A percentile compares a stretch with the other conserved stretches of the same genome.
These are phyloP conservation scores for Lathyrus tuberosus DNA, from an alignment of 306 rosid genomes.

Conservation along the genomic window DNA sequence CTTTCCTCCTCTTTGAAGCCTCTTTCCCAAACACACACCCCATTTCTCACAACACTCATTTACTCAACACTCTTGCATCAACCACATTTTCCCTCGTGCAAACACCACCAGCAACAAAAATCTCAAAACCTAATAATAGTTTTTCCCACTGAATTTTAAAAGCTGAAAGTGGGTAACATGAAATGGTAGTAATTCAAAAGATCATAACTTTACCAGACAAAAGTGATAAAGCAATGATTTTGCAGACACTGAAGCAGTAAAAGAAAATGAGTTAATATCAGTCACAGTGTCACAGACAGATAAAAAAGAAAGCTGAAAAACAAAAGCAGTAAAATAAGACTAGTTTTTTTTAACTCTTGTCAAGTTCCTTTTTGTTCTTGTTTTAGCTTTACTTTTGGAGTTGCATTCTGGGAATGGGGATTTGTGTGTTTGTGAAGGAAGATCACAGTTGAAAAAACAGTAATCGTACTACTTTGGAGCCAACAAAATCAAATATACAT, in stretches of 20 bases:
- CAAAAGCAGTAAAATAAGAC: constrained; percentile 28
- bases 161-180: constrained; percentile 31
- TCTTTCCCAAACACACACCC: constrained; percentile 80
- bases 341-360: neutral
- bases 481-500: neutral
- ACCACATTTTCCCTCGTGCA: constrained; percentile 43
- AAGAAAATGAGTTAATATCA: constrained; percentile 28
- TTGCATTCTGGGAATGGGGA: neutral
- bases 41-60: constrained; percentile 62
- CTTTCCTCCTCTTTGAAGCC: constrained; percentile 36
- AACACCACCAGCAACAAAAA: constrained; percentile 28
- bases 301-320: constrained; percentile 2
- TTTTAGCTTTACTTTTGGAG: neutral
- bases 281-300: constrained; percentile 20
- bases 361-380: too few relatives aligned
- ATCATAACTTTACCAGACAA: constrained; percentile 66
- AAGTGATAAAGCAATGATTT: constrained; percentile 75
- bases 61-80: constrained; percentile 40
- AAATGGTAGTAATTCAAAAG: constrained; percentile 44
- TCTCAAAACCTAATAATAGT: constrained; percentile 49
- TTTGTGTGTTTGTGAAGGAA: neutral
- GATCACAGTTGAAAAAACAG: neutral
- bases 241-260: constrained; percentile 61
- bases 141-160: constrained; percentile 38
- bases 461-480: neutral